Evolutionary conservation across 2,329 filamentous ascomycete genomes (phyloP), one percentile per base, ranked within the genome.

Genomic region (Pestalotiopsis sp.): DNA sequence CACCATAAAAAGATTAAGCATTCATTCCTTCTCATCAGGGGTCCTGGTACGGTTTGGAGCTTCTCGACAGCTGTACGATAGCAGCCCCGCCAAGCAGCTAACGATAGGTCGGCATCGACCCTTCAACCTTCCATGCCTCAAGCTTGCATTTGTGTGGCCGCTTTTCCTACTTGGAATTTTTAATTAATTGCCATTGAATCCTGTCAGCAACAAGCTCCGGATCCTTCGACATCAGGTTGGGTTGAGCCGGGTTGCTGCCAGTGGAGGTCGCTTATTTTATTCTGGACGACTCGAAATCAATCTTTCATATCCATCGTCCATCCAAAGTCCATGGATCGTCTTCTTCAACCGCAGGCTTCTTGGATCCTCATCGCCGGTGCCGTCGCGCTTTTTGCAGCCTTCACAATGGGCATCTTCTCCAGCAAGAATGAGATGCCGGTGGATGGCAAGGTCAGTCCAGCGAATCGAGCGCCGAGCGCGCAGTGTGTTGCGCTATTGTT

Each of bases 391-490:
- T 63, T 81, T 36, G 70, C 81, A 41, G 78, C 79, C 13, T 73
- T 79, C 69, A 77, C 78, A 64, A 94, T 95, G 92, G 90, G 91
- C n/a, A 77, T 91, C 69, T 92, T 93, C 69, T 80, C 85, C 64
- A 81, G 86, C 68, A 91, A 87, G 73, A 94, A 97, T 78, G 87
- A 94, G 71, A 94, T 98, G 83, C 89, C 91, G 64, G 93, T 98
- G 12, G 90, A 94, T 75, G 94, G 94, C 79, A 93, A 92, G 85
- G 95, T 96, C 79, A 64, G 84, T 76, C 14, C 31, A 36, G 9
- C 6, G 68, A 23, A 52, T 13, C 23, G 56, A 25, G 23, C 12
- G 12, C 56, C 12, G 20, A 13, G 17, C 20, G 12, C 12, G 20
- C 56, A 59, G 12, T n/a, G 12, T 59, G 17, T 25, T 20, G 25